A percentile compares a stretch with the other conserved stretches of the same genome.
Conservation (phyloP, 2,329 filamentous ascomycete genomes). For the Raffaelea albimanens region DNA sequence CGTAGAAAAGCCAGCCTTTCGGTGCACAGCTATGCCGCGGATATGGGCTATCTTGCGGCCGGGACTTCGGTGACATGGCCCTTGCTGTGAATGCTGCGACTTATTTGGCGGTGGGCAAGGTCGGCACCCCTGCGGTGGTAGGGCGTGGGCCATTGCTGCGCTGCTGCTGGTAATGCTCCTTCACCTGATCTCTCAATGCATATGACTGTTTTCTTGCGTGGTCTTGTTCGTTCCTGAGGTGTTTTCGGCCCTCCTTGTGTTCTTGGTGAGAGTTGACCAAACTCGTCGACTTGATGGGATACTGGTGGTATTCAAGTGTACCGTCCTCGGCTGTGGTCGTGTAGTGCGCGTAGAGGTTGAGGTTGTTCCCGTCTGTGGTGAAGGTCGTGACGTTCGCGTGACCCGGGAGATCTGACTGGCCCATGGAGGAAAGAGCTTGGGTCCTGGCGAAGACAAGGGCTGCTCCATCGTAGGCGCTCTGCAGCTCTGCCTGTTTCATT, state of each 20-base stretch:
- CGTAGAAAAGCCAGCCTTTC: no score
- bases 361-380: slow-evolving; percentile 15
- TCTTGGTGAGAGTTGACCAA: slow-evolving; percentile 3
- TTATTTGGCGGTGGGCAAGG: no score
- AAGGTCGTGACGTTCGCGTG: slow-evolving; percentile 18
- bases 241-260: slow-evolving; percentile 3
- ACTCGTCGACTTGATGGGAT: slow-evolving; percentile 10
- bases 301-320: no score
- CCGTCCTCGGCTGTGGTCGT: slow-evolving; percentile 5
- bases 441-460: slow-evolving; percentile 18
- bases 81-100: no score
- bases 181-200: slow-evolving; percentile 13
- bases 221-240: slow-evolving; percentile 16
- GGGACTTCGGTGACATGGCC: no score
- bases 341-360: slow-evolving; percentile 19
- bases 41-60: no score
- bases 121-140: no score
- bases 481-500: no score
- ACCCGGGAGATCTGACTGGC: slow-evolving; percentile 10
- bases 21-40: no score
- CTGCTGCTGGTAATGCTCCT: slow-evolving; percentile 10
- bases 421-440: slow-evolving; percentile 15
- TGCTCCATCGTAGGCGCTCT: no score
- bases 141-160: no score
- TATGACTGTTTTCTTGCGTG: slow-evolving; percentile 11